These are phyloP conservation scores for Cryptococcus deneoformans DNA, from an alignment of 1,284 basidiomycete species.

Conservation along the genomic window DNA sequence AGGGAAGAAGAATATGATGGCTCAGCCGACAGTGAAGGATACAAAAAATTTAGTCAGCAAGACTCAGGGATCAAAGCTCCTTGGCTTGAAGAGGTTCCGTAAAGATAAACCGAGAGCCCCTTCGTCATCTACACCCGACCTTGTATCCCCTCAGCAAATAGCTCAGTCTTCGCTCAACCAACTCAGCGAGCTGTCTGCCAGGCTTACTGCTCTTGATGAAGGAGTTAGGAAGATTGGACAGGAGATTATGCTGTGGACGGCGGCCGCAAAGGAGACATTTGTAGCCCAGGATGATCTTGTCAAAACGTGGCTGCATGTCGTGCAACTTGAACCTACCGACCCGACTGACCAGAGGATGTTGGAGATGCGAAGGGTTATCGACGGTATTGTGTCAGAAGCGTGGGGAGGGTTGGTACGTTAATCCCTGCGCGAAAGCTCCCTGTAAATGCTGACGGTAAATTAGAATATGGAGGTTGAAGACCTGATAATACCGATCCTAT, in stretches of 20 bases:
- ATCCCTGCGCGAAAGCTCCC: background rate
- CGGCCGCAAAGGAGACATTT: conserved; percentile 34
- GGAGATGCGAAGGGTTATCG: conserved; percentile 37
- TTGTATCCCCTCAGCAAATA: background rate
- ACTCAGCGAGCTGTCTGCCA: conserved; percentile 29
- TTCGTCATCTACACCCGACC: conserved; percentile 6
- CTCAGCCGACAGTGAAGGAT: background rate
- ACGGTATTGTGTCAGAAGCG: conserved; percentile 29
- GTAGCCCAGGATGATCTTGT: conserved; percentile 30
- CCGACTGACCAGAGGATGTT: conserved; percentile 36
- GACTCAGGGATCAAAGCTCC: conserved; percentile 1
- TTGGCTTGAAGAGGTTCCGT: conserved; percentile 40
- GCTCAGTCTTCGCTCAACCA: conserved; percentile 18
- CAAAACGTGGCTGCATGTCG: conserved; percentile 32
- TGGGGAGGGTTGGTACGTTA: conserved; percentile 42
- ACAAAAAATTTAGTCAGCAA: background rate
- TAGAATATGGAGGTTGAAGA: no score
- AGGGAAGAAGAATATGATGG: conserved; percentile 16
- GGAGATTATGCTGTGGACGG: conserved; percentile 41
- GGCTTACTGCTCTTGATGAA: conserved; percentile 37
- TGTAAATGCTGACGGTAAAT: background rate
- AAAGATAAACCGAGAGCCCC: conserved; percentile 31
- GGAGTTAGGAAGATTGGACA: conserved; percentile 40
- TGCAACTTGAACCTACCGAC: conserved; percentile 42
- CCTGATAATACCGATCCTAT: background rate